Conservation (phyloP, 352 stramenopile species). For the Elongisporangium undulatum region DNA sequence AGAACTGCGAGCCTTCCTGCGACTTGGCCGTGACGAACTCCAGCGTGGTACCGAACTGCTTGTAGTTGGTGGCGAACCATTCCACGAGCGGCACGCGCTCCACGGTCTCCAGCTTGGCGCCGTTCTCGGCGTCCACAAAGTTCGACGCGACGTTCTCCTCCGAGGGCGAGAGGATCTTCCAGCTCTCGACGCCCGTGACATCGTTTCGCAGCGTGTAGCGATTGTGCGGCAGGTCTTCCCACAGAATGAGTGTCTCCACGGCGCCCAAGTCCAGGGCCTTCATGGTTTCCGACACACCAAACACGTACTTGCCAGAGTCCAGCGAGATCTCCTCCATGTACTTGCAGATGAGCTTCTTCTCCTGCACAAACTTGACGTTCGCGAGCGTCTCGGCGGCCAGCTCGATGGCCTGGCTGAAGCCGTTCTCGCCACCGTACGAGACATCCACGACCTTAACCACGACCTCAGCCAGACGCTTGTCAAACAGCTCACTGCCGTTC, state of each 20-base stretch:
- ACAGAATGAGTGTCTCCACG: slow-evolving; percentile 99
- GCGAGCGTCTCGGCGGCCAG: slow-evolving; percentile 95
- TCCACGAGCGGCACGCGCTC: slow-evolving; percentile 97
- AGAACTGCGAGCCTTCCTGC: slow-evolving; percentile 99
- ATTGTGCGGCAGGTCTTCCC: slow-evolving; percentile 97
- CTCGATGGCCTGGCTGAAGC: slow-evolving; percentile 99
- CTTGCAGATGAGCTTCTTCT: slow-evolving; percentile 99
- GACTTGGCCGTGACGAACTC: slow-evolving; percentile 99
- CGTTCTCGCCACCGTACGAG: slow-evolving; percentile 98
- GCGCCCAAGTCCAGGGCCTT: slow-evolving; percentile 97
- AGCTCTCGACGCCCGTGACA: slow-evolving; percentile 79
- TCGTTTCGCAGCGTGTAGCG: slow-evolving; percentile 94
- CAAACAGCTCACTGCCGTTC: slow-evolving; percentile 95
- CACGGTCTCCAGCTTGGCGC: slow-evolving; percentile 96
- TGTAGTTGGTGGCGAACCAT: slow-evolving; percentile 99
- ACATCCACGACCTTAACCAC: slow-evolving; percentile 99
- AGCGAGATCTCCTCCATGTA: slow-evolving; percentile 99
- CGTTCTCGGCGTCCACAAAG: slow-evolving; percentile 95
- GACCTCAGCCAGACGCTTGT: slow-evolving; percentile 93
- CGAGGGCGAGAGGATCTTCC: slow-evolving; percentile 73
- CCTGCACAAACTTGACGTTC: slow-evolving; percentile 99
- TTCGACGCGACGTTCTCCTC: slow-evolving; percentile 94
- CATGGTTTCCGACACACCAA: slow-evolving; percentile 98
- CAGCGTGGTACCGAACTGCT: slow-evolving; percentile 97
- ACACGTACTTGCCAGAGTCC: slow-evolving; percentile 99